Evolutionary conservation across 257 asterid species (phyloP).

Genomic region (Nemophila menziesii): DNA sequence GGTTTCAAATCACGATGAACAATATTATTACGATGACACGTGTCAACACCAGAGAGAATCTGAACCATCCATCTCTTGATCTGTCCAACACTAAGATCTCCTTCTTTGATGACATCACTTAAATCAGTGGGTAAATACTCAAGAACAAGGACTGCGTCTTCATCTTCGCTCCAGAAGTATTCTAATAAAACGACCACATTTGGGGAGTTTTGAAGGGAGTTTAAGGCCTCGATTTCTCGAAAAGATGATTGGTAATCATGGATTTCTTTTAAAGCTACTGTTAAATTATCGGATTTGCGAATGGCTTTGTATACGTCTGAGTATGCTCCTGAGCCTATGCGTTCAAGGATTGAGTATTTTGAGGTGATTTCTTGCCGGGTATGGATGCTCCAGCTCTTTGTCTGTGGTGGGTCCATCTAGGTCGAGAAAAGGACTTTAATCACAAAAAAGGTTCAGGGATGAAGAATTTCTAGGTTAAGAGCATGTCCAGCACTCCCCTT

Average conservation of each 20-base stretch:
- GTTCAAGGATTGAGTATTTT: conserved; percentile 59
- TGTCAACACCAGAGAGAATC: conserved; percentile 63
- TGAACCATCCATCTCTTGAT: conserved; percentile 81
- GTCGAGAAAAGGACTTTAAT: too few species aligned
- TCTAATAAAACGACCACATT: conserved; percentile 60
- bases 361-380: conserved; percentile 67
- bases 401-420: conserved; percentile 15
- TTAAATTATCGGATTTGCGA: conserved; percentile 58
- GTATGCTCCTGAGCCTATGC: conserved; percentile 90
- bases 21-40: conserved; percentile 68
- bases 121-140: conserved; percentile 78
- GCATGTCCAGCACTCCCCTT: too few species aligned
- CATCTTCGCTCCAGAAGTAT: conserved; percentile 88
- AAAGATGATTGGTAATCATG: conserved; percentile 85
- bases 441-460: too few species aligned
- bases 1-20: conserved; percentile 95
- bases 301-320: conserved; percentile 86
- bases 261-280: conserved; percentile 77
- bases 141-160: conserved; percentile 81
- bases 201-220: conserved; percentile 53
- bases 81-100: conserved; percentile 55
- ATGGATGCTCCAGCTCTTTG: conserved; percentile 98
- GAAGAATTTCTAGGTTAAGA: too few species aligned
- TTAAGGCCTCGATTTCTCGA: conserved; percentile 81
- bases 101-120: conserved; percentile 45